A percentile compares a stretch with the other conserved stretches of the same genome.
Conservation (phyloP, 2,329 filamentous ascomycete species). For the Colletotrichum filicis region DNA sequence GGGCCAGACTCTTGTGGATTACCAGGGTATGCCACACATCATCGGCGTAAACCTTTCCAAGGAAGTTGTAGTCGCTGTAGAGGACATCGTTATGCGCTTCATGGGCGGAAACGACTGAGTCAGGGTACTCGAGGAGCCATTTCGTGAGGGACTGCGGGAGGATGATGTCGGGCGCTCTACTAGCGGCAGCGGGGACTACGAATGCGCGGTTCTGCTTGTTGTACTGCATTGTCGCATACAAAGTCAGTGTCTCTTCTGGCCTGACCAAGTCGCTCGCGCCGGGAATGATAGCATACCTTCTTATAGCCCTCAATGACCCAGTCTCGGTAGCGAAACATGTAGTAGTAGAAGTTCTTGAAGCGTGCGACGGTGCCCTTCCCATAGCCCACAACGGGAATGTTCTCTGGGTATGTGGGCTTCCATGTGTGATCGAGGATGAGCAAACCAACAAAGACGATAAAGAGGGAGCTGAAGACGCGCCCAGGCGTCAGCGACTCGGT, state of each 20-base stretch:
- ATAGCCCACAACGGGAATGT: conserved; percentile 54
- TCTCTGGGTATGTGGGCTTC: conserved; percentile 51
- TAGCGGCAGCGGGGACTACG: conserved; percentile 53
- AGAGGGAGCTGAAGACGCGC: conserved; percentile 41
- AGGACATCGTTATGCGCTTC: conserved; percentile 53
- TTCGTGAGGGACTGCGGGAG: conserved; percentile 54
- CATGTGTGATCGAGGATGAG: conserved; percentile 52
- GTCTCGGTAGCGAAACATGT: conserved; percentile 48
- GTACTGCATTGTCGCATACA: conserved; percentile 44
- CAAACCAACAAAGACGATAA: conserved; percentile 48
- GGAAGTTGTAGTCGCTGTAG: conserved; percentile 54
- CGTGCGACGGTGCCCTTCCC: conserved; percentile 49
- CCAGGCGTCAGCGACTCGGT: conserved; percentile 44
- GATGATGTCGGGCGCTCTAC: conserved; percentile 55
- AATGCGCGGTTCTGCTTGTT: conserved; percentile 54
- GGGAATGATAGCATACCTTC: conserved; percentile 43
- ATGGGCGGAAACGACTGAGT: conserved; percentile 52
- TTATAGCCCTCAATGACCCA: conserved; percentile 57
- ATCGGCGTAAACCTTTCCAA: conserved; percentile 46
- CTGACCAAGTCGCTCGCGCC: neutral
- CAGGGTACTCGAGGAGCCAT: conserved; percentile 61
- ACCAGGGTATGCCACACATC: conserved; percentile 53
- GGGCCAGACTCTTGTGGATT: conserved; percentile 56
- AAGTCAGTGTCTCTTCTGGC: neutral
- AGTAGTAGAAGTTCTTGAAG: conserved; percentile 52